Conservation (phyloP, 192 early-diverging fungal species). For the Coemansia sp. region DNA sequence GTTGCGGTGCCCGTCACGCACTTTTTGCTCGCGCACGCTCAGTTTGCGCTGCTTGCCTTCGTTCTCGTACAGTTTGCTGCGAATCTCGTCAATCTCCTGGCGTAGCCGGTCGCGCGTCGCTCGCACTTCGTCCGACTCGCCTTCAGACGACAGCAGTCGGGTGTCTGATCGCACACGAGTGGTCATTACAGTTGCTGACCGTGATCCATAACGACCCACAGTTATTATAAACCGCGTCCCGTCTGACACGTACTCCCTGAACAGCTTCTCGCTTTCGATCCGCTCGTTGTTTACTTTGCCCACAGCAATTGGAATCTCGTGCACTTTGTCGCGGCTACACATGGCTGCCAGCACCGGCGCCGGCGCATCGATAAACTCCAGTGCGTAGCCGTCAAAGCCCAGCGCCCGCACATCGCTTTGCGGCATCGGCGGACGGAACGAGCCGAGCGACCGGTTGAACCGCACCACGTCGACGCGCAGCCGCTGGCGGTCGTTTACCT, state of each 20-base stretch:
- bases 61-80: slow-evolving; percentile 22
- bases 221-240: slow-evolving; percentile 35
- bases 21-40: slow-evolving; percentile 19
- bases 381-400: slow-evolving; percentile 75
- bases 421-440: slow-evolving; percentile 33
- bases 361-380: slow-evolving; percentile 77
- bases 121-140: slow-evolving; percentile 41
- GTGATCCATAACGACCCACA: slow-evolving; percentile 45
- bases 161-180: slow-evolving; percentile 19
- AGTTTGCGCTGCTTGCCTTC: slow-evolving; percentile 36
- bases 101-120: slow-evolving; percentile 24
- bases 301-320: slow-evolving; percentile 55
- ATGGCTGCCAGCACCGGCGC: slow-evolving; percentile 62
- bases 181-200: slow-evolving; percentile 34
- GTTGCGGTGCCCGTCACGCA: slow-evolving; percentile 28
- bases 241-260: slow-evolving; percentile 47
- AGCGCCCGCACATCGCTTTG: slow-evolving; percentile 41
- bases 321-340: slow-evolving; percentile 61
- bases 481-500: slow-evolving; percentile 61
- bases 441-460: slow-evolving; percentile 30
- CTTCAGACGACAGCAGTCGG: slow-evolving; percentile 26
- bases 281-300: slow-evolving; percentile 38
- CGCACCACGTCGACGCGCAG: slow-evolving; percentile 66
- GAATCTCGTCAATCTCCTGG: slow-evolving; percentile 26
- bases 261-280: slow-evolving; percentile 20